Conservation (phyloP, 371 early-diverging fungal species). For the Fennellomyces sp. region DNA sequence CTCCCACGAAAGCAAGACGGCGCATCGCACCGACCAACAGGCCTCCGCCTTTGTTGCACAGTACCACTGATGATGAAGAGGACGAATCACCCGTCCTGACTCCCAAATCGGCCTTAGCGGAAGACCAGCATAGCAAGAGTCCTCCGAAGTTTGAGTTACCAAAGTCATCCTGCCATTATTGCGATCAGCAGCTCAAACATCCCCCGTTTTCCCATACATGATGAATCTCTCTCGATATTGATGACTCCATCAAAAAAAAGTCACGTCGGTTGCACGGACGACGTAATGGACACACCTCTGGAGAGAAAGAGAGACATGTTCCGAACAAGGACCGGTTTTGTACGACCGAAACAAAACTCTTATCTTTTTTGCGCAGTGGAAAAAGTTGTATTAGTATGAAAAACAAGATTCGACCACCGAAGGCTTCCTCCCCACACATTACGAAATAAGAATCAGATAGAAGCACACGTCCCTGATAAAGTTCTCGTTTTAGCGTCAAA, state of each 20-base stretch:
- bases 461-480: not conserved
- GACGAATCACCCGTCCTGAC: not conserved
- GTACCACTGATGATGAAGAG: not conserved
- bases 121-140: not conserved
- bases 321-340: not conserved
- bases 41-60: not conserved
- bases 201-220: not conserved
- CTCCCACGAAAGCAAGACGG: not conserved
- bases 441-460: not conserved
- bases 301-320: not conserved
- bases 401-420: not conserved
- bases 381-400: not conserved
- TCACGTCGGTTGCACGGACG: slow-evolving; percentile 3
- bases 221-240: not conserved
- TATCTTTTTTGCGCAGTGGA: not conserved
- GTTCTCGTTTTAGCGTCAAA: not conserved
- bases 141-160: not conserved
- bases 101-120: not conserved
- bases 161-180: not conserved
- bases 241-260: not conserved
- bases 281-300: not conserved
- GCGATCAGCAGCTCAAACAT: too few relatives aligned
- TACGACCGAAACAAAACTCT: not conserved
- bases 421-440: not conserved
- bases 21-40: not conserved